These are phyloP conservation scores for Roridomyces roridus DNA, from an alignment of 768 basidiomycete species.

Conservation along the genomic window DNA sequence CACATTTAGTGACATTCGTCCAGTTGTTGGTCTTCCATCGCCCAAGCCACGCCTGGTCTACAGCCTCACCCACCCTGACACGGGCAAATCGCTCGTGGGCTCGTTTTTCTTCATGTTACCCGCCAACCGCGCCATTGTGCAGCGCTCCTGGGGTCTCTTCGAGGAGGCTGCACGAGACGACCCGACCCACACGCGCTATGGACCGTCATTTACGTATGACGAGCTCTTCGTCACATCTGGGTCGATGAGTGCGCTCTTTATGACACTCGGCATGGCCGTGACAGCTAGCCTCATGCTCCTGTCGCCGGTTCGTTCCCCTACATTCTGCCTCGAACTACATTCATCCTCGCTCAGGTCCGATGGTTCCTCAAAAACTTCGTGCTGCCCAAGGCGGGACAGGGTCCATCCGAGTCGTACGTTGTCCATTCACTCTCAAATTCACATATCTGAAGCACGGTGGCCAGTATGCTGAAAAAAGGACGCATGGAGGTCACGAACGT, in stretches of 20 bases:
- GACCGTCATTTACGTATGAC: conserved; percentile 75
- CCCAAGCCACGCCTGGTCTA: conserved; percentile 41
- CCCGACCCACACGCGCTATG: conserved; percentile 52
- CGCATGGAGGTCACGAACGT: conserved; percentile 71
- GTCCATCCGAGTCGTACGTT: conserved; percentile 70
- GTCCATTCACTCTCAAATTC: not conserved
- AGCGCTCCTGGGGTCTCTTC: conserved; percentile 53
- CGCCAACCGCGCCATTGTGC: conserved; percentile 48
- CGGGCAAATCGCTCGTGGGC: conserved; percentile 37
- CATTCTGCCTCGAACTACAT: not conserved
- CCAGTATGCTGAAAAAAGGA: conserved; percentile 49
- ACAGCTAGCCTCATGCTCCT: conserved; percentile 41
- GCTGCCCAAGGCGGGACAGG: conserved; percentile 60
- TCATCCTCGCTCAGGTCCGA: conserved; percentile 48
- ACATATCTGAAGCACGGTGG: conserved; percentile 44
- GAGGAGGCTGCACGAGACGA: conserved; percentile 39
- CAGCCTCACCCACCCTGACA: conserved; percentile 43
- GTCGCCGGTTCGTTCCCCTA: conserved; percentile 43
- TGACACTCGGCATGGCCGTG: conserved; percentile 43
- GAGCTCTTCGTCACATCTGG: conserved; percentile 62
- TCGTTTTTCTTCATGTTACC: conserved; percentile 48
- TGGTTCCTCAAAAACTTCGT: conserved; percentile 55
- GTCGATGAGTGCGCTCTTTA: conserved; percentile 44
- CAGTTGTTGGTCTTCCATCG: conserved; percentile 29
- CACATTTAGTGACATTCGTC: not conserved